phyloP scores from a whole-genome alignment of 257 asterid genomes.

The Nicotiana undulata region DNA sequence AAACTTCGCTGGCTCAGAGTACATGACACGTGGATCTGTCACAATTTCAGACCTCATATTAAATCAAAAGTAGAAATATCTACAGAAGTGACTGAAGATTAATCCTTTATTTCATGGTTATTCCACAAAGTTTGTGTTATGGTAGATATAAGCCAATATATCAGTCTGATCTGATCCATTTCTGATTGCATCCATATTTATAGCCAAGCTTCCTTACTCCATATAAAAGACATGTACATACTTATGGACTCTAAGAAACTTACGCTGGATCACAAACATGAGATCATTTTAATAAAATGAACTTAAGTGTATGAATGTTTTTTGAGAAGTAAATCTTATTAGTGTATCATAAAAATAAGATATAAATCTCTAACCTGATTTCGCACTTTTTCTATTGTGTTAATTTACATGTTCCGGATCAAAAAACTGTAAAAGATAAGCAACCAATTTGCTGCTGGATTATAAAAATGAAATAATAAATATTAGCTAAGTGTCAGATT shows the following conservation, averaged over 20 bases:
- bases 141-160: not conserved
- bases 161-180: not conserved
- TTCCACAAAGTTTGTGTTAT: not conserved
- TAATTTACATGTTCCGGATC: not conserved
- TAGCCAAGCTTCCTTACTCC: not conserved
- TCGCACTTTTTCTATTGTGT: not conserved
- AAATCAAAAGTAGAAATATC: constrained; percentile 1
- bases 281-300: not conserved
- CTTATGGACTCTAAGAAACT: not conserved
- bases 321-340: not conserved
- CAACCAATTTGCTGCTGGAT: not conserved
- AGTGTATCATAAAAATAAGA: not conserved
- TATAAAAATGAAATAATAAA: not conserved
- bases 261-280: not conserved
- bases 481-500: not conserved
- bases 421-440: not conserved
- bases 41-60: constrained; percentile 4
- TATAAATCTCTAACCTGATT: not conserved
- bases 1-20: constrained; percentile 89
- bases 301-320: not conserved
- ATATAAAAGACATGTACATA: not conserved
- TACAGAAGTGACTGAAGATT: not conserved
- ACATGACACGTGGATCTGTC: constrained; percentile 83
- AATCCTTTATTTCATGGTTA: not conserved
- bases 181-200: not conserved